Base-by-base conservation (phyloP, 495 filamentous ascomycete species). In the Aspergillus conjunctus region DNA sequence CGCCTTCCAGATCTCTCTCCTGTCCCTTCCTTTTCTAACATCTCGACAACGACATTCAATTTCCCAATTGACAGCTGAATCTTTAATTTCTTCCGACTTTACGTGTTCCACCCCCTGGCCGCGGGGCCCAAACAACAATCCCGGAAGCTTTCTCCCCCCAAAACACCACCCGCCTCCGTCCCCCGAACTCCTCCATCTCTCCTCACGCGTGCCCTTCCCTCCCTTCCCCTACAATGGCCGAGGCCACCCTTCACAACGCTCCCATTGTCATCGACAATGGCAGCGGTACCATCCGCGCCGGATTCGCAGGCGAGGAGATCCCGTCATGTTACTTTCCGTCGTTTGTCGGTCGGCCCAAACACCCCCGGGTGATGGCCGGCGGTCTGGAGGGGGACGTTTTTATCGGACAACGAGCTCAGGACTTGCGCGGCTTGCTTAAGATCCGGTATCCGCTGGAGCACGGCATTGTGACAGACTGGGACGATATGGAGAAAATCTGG, bases 401-500 rank as follows among this genome's bases (percentile, higher is more conserved):
- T 76, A 97, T 99, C 73, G 94, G 94, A 39, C 87, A 91, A 63
- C 87, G 91, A 69, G 93, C 93, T 54, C 91, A 96, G 68, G 93
- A 97, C 66, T 83, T 96, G 68, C 86, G 94, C 71, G 94, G 94
- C 15, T 81, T 99, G 60, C 80, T 99, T 65, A 98, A 97, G 79
- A 92, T 99, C 68, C 84, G 86, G 52, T 98, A 98, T 69, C 94
- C 94, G 44, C 81, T 99, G 57, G 95, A 97, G 73, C 94, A 99
- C 73, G 94, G 94, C 68, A 94, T 98, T 63, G 94, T 99, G 49
- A 99, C 94, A 60, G 93, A 99, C 76, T 99, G 94, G 94, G 94
- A 98, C 68, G 94, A 99, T 70, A 99, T 99, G 94, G 94, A 98
- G 79, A 89, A 91, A 74, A 99, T 99, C 76, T 99, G 94, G 94